Conservation (phyloP, 495 filamentous ascomycete species). For the Penicillium manginii region DNA sequence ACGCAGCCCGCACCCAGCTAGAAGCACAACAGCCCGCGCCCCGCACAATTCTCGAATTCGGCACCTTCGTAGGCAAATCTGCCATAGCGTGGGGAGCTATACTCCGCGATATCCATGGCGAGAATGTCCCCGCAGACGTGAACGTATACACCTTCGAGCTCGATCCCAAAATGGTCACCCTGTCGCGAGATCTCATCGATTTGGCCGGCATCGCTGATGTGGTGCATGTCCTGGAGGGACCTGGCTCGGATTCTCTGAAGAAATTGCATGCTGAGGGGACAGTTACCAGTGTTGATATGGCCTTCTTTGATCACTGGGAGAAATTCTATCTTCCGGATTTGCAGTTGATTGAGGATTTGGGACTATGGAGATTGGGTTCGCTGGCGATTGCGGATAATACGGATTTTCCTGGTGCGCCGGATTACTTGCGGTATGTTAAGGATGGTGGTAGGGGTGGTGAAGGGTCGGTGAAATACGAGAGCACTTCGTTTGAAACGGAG, state of each 20-base stretch:
- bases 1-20: constrained; percentile 17
- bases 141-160: constrained; percentile 40
- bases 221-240: constrained; percentile 36
- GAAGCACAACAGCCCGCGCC: constrained; percentile 23
- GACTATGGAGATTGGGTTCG: constrained; percentile 25
- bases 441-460: constrained; percentile 22
- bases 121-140: constrained; percentile 12
- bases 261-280: constrained; percentile 28
- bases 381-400: constrained; percentile 26
- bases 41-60: constrained; percentile 34
- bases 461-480: constrained; percentile 27
- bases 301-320: constrained; percentile 42
- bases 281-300: constrained; percentile 33
- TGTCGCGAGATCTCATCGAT: constrained; percentile 30
- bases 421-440: constrained; percentile 37
- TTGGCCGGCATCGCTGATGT: constrained; percentile 31
- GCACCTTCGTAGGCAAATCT: constrained; percentile 38
- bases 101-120: constrained; percentile 30
- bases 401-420: constrained; percentile 27
- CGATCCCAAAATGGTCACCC: constrained; percentile 25
- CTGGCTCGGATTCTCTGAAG: constrained; percentile 28
- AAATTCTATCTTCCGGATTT: constrained; percentile 36
- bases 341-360: constrained; percentile 32
- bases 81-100: constrained; percentile 36
- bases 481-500: constrained; percentile 18